Evolutionary conservation across 208 protist species (phyloP).

Genomic region (Histomonas meleagridis): DNA sequence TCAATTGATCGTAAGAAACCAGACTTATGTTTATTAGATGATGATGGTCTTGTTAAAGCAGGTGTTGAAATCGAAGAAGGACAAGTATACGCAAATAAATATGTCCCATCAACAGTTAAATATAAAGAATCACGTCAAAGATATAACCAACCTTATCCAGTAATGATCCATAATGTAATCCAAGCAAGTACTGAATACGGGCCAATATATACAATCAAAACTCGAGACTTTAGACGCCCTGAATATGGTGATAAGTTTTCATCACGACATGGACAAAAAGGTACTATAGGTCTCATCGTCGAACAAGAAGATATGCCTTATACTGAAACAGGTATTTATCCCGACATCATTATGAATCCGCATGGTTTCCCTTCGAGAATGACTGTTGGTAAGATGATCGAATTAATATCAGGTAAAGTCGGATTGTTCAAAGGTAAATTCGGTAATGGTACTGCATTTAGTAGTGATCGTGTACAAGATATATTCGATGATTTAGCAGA

Average conservation of each 20-base stretch:
- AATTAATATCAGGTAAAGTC: constrained; percentile 89
- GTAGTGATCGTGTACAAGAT: constrained; percentile 75
- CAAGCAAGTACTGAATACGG: not conserved
- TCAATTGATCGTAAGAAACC: too few species aligned
- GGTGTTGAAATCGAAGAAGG: not conserved
- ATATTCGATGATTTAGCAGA: constrained; percentile 69
- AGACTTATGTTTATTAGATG: not conserved
- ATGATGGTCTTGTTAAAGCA: not conserved
- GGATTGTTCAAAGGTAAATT: constrained; percentile 62
- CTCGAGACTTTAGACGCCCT: constrained; percentile 69
- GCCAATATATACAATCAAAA: constrained; percentile 75
- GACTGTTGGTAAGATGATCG: constrained; percentile 99
- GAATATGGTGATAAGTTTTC: constrained; percentile 97
- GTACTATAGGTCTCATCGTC: constrained; percentile 91
- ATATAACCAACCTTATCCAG: not conserved
- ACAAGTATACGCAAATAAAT: not conserved
- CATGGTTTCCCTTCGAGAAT: constrained; percentile 99
- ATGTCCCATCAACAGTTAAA: not conserved
- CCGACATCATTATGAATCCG: constrained; percentile 99
- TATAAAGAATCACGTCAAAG: not conserved
- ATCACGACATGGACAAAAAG: constrained; percentile 97
- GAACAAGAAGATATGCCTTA: constrained; percentile 97
- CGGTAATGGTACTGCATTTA: constrained; percentile 85
- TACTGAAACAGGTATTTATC: constrained; percentile 78
- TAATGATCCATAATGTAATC: constrained; percentile 48